A percentile compares a stretch with the other conserved stretches of the same genome.
phyloP scores from a whole-genome alignment of 805 yeast genomes.

The Saturnispora galanensis region DNA sequence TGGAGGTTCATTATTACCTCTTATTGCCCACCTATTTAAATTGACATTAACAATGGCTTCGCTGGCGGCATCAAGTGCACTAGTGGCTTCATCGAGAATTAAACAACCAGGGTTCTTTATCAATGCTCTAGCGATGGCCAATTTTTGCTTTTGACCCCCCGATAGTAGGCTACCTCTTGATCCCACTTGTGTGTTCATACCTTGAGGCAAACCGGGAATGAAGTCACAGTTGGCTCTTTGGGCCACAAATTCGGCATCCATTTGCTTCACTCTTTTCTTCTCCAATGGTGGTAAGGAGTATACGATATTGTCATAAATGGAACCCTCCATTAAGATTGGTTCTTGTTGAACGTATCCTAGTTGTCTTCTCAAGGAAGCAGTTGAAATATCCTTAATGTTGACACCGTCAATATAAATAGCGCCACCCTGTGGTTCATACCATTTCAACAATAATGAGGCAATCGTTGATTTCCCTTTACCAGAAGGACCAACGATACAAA shows the following conservation, averaged over 20 bases:
- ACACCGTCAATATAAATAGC: slow-evolving; percentile 57
- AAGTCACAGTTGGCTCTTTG: slow-evolving; percentile 72
- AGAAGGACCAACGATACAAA: slow-evolving; percentile 91
- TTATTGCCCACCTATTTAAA: slow-evolving; percentile 41
- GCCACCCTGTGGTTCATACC: slow-evolving; percentile 73
- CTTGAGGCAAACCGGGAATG: slow-evolving; percentile 66
- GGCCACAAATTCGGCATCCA: slow-evolving; percentile 55
- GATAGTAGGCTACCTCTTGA: slow-evolving; percentile 59
- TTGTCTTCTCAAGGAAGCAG: slow-evolving; percentile 63
- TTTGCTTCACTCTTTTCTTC: slow-evolving; percentile 45
- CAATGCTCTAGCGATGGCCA: slow-evolving; percentile 68
- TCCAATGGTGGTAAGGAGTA: slow-evolving; percentile 48
- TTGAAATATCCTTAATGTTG: slow-evolving; percentile 57
- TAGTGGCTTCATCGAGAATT: slow-evolving; percentile 76
- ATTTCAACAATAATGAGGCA: slow-evolving; percentile 66
- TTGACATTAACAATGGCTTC: slow-evolving; percentile 80
- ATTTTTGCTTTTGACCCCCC: slow-evolving; percentile 72
- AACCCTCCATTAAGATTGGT: slow-evolving; percentile 79
- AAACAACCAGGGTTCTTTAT: slow-evolving; percentile 56
- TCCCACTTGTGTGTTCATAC: slow-evolving; percentile 75
- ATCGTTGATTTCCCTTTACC: slow-evolving; percentile 94
- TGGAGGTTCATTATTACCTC: slow-evolving; percentile 31
- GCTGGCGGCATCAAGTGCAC: slow-evolving; percentile 83
- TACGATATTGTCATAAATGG: slow-evolving; percentile 75
- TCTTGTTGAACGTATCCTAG: slow-evolving; percentile 90